Evolutionary conservation across 345 rosid genomes (phyloP).

Genomic region (Lepidium aucheri): DNA sequence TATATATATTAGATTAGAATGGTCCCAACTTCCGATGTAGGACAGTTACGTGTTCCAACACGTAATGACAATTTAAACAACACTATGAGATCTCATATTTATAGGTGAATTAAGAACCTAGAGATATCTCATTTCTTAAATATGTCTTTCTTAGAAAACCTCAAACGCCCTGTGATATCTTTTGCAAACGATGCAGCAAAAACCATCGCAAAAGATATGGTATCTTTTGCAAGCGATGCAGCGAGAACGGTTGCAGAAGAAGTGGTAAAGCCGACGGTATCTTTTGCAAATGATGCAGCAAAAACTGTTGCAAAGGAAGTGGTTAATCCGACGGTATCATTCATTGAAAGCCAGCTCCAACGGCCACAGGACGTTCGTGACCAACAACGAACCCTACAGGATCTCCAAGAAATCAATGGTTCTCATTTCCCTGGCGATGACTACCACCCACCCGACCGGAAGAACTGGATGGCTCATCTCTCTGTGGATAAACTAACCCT

Average conservation of each 20-base stretch:
- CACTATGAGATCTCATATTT: neutral
- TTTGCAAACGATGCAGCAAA: neutral
- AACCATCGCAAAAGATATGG: too few species aligned
- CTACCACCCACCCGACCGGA: conserved; percentile 50
- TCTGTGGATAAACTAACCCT: conserved; percentile 37
- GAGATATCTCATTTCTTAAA: neutral
- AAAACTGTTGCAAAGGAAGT: neutral
- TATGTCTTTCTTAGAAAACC: neutral
- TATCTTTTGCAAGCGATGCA: neutral
- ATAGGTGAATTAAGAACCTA: neutral
- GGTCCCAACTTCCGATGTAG: too few species aligned
- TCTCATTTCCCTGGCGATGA: conserved; percentile 56
- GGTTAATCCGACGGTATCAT: neutral
- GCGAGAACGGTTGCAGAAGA: neutral
- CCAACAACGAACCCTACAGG: conserved; percentile 40
- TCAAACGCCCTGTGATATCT: neutral
- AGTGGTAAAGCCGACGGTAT: neutral
- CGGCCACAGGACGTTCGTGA: conserved; percentile 26
- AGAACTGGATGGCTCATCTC: conserved; percentile 78
- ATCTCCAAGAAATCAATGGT: conserved; percentile 39
- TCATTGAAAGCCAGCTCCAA: neutral
- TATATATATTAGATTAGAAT: too few species aligned
- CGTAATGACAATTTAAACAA: neutral
- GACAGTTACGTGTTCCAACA: too few species aligned
- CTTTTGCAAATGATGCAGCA: neutral